These are phyloP conservation scores for Nakaseomyces sp. DNA, from an alignment of 1,139 yeast genomes.

Conservation along the genomic window DNA sequence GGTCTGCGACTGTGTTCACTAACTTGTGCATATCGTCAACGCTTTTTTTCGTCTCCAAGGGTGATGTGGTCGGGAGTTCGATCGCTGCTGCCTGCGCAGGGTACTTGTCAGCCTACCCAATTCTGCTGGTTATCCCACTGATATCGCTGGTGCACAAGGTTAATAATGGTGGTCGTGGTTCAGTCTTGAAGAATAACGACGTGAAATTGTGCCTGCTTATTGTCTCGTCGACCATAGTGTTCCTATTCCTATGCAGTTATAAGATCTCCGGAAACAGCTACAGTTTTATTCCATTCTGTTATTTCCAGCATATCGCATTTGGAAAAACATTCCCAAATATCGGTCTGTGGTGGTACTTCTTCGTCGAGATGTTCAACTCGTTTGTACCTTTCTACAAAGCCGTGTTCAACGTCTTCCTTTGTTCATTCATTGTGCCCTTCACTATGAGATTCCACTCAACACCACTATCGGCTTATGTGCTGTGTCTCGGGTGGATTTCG, in stretches of 20 bases:
- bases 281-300: neutral
- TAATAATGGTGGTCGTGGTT: neutral
- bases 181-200: neutral
- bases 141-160: conserved; percentile 25
- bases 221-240: neutral
- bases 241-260: neutral
- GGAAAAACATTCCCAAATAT: conserved; percentile 56
- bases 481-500: conserved; percentile 56
- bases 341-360: conserved; percentile 98
- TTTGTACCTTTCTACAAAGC: conserved; percentile 78
- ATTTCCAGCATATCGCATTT: conserved; percentile 36
- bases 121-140: conserved; percentile 51
- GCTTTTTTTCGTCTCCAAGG: conserved; percentile 38
- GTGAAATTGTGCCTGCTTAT: neutral
- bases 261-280: neutral
- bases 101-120: conserved; percentile 55
- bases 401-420: conserved; percentile 71
- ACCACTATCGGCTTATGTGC: conserved; percentile 58
- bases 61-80: conserved; percentile 40
- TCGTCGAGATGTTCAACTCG: conserved; percentile 88
- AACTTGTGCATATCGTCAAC: conserved; percentile 49
- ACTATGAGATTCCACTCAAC: conserved; percentile 58
- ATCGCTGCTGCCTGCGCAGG: conserved; percentile 53
- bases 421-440: conserved; percentile 62
- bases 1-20: conserved; percentile 56